These are phyloP conservation scores for Pythium graminicola DNA, from an alignment of 352 stramenopile genomes.

Conservation along the genomic window DNA sequence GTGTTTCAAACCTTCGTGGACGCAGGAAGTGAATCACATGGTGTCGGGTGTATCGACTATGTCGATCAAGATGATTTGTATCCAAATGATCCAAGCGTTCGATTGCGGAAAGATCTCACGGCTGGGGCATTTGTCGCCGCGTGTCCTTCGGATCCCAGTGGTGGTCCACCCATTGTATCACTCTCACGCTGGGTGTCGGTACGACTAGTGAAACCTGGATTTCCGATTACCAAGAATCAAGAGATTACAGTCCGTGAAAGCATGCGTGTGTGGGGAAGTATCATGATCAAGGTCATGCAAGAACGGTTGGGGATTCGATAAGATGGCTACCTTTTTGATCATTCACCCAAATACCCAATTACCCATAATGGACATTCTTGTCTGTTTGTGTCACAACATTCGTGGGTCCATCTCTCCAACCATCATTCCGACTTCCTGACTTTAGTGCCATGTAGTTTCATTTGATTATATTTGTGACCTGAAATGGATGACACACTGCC, in stretches of 20 bases:
- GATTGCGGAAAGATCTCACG: constrained; percentile 11
- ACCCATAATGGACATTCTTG: not conserved
- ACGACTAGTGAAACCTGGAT: constrained; percentile 6
- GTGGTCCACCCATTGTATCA: constrained; percentile 8
- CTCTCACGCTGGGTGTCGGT: constrained; percentile 13
- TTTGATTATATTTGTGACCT: too few relatives aligned
- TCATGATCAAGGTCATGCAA: constrained; percentile 23
- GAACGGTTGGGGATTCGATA: constrained; percentile 8
- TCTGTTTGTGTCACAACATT: too few relatives aligned
- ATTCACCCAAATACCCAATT: constrained; percentile 8
- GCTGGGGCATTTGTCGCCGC: constrained; percentile 7
- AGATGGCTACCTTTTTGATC: constrained; percentile 5
- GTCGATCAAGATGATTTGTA: constrained; percentile 40
- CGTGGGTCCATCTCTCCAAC: too few relatives aligned
- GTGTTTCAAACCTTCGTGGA: constrained; percentile 11
- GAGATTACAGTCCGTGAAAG: constrained; percentile 11
- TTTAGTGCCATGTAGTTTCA: too few relatives aligned
- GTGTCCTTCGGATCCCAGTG: constrained; percentile 2
- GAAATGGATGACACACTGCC: too few relatives aligned
- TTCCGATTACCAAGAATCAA: constrained; percentile 10
- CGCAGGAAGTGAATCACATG: constrained; percentile 1
- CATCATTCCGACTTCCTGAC: too few relatives aligned
- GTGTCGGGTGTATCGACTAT: constrained; percentile 18
- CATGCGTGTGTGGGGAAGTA: constrained; percentile 13
- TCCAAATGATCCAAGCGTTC: constrained; percentile 24